Conservation (phyloP, 257 asterid species). For the Handroanthus guayacan region DNA sequence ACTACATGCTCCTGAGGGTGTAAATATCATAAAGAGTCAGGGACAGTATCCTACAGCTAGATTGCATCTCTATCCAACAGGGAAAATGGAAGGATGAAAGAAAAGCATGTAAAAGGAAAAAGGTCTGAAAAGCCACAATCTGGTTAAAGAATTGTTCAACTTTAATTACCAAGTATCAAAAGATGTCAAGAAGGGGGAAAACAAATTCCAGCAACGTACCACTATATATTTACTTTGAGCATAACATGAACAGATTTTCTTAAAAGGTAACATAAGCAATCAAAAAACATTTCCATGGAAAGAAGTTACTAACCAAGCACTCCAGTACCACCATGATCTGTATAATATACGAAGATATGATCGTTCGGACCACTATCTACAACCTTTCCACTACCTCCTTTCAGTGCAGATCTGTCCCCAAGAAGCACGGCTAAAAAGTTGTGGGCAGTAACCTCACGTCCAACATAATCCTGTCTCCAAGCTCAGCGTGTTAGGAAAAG, state of each 20-base stretch:
- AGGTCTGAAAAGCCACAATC: neutral
- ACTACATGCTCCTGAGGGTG: neutral
- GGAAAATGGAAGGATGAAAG: neutral
- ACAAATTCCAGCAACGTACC: neutral
- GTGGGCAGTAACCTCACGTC: slow-evolving; percentile 69
- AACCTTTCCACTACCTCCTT: slow-evolving; percentile 96
- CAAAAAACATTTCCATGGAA: slow-evolving; percentile 8
- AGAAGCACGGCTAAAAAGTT: slow-evolving; percentile 82
- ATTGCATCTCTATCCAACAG: neutral
- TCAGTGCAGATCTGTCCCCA: slow-evolving; percentile 78
- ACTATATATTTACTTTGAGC: neutral
- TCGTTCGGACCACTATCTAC: slow-evolving; percentile 92
- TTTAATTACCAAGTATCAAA: neutral
- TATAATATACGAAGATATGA: slow-evolving; percentile 80
- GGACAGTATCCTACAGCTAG: neutral
- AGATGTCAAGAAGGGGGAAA: neutral
- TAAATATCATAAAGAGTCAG: neutral
- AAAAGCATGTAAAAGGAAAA: neutral
- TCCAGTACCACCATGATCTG: slow-evolving; percentile 99
- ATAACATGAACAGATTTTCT: neutral
- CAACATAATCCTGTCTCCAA: slow-evolving; percentile 81
- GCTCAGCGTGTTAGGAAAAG: slow-evolving; percentile 36
- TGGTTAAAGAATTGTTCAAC: neutral
- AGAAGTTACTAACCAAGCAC: slow-evolving; percentile 75
- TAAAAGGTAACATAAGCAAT: slow-evolving; percentile 22